phyloP scores from a whole-genome alignment of 2,329 filamentous ascomycete species.

The Claviceps maximensis region DNA sequence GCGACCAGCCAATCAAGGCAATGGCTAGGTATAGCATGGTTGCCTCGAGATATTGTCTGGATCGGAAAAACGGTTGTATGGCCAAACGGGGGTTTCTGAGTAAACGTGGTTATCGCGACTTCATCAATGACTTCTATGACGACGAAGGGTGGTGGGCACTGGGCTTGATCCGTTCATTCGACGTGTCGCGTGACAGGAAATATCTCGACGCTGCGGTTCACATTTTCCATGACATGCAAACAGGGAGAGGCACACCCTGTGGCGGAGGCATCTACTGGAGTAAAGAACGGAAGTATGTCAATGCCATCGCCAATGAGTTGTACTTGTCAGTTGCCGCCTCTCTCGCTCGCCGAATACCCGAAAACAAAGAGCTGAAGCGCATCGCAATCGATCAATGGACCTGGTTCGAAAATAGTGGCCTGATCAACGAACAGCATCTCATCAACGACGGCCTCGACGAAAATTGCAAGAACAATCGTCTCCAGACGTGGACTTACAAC shows the following conservation, averaged over 20 bases:
- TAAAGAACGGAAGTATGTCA: conserved; percentile 37
- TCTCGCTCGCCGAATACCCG: conserved; percentile 34
- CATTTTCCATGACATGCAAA: conserved; percentile 44
- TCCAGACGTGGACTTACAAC: conserved; percentile 42
- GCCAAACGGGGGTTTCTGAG: conserved; percentile 20
- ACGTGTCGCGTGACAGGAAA: conserved; percentile 35
- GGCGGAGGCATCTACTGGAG: conserved; percentile 45
- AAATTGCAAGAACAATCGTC: conserved; percentile 37
- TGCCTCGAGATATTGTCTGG: conserved; percentile 24
- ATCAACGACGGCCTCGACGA: conserved; percentile 40
- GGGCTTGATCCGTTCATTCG: conserved; percentile 42
- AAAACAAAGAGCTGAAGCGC: conserved; percentile 28
- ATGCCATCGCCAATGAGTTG: conserved; percentile 45
- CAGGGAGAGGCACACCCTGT: conserved; percentile 32
- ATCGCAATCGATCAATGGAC: conserved; percentile 37
- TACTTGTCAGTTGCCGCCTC: conserved; percentile 40
- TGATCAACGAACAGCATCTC: conserved; percentile 37
- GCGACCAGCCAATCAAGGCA: conserved; percentile 24
- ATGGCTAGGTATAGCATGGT: conserved; percentile 23
- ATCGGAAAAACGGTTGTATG: conserved; percentile 16
- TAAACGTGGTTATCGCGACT: conserved; percentile 23
- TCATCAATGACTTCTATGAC: conserved; percentile 42
- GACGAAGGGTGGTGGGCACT: conserved; percentile 54
- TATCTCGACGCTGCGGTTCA: conserved; percentile 40
- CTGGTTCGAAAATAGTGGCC: conserved; percentile 37